These are phyloP conservation scores for Allium fistulosum DNA, from an alignment of 106 monocot genomes.

Conservation along the genomic window DNA sequence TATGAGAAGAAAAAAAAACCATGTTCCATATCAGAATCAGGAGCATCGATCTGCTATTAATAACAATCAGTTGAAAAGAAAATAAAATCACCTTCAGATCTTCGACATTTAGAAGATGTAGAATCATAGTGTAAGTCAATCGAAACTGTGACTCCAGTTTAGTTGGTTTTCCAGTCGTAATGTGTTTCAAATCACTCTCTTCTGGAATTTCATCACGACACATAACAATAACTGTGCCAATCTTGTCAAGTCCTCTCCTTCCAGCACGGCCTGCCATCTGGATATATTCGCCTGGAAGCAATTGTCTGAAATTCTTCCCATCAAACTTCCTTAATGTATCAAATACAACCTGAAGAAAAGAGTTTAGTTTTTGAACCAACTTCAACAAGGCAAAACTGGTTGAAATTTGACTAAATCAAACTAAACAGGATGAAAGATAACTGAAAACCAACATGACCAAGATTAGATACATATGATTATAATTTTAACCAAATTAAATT, in stretches of 20 bases:
- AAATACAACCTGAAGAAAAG: constrained; percentile 65
- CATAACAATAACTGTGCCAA: constrained; percentile 87
- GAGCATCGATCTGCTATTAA: no score
- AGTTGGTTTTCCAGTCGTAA: constrained; percentile 88
- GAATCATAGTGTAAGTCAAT: constrained; percentile 89
- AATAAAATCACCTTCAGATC: constrained; percentile 66
- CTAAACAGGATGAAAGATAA: neutral
- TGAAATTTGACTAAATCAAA: neutral
- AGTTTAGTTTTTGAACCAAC: neutral
- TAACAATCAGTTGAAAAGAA: neutral
- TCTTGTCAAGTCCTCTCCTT: constrained; percentile 86
- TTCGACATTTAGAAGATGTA: constrained; percentile 94
- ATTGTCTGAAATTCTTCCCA: constrained; percentile 77
- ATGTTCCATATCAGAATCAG: no score
- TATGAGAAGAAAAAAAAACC: no score
- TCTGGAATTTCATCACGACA: constrained; percentile 93
- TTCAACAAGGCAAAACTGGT: neutral
- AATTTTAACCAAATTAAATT: no score
- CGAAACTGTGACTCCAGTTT: constrained; percentile 88
- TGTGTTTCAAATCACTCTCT: constrained; percentile 74
- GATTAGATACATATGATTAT: no score
- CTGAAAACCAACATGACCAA: neutral
- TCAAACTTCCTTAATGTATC: constrained; percentile 89
- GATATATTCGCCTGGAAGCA: constrained; percentile 95
- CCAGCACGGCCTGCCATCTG: constrained; percentile 99